Base-by-base conservation (phyloP, 148 eudicot species). In the Chenopodium quinoa region DNA sequence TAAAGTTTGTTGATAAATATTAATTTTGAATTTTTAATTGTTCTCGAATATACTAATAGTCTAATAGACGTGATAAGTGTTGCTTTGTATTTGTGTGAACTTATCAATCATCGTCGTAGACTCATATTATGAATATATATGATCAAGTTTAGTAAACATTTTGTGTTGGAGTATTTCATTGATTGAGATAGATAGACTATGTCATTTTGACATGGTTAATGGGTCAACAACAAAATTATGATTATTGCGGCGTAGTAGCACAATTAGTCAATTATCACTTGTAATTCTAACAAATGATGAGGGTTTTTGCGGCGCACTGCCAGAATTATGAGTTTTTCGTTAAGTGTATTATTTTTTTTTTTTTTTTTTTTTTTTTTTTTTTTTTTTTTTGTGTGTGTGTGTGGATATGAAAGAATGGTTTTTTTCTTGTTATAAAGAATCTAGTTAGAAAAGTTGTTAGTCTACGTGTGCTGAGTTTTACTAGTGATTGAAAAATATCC, bases 401-500 rank as follows among this genome's bases (percentile, higher is more conserved):
- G 27, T 27, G 27, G 1, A 31, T 50, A 50, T 2, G 16, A 9
- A 50, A 3, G 54, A 1, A 2, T 12, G 12, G 54, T 34, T 34
- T 34, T 50, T 50, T 13, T 1, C 4, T 58, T 58, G 19, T 3
- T 19, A 3, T 14, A 69, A 6, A 29, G 73, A 70, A n/a, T 70
- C 73, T 70, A 40, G 9, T 7, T 9, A 37, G 12, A 7, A 20
- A 44, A 32, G 9, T n/a, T 16, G 3, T 32, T 17, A 47, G 20
- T 4, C 73, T 34, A 70, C 73, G 46, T 70, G 73, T 70, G 73
- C 47, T n/a, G 37, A 32, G n/a, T 17, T 70, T 70, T 70, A 70
- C 11, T 11, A 48, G 52, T 48, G 52, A 11, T 32, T 20, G 9
- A 8, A 70, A 14, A 34, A 16, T 70, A 70, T 13, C 1, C 47